Base-by-base conservation (phyloP, 129 eudicot genomes). In the Rutidosis leptorrhynchoides region DNA sequence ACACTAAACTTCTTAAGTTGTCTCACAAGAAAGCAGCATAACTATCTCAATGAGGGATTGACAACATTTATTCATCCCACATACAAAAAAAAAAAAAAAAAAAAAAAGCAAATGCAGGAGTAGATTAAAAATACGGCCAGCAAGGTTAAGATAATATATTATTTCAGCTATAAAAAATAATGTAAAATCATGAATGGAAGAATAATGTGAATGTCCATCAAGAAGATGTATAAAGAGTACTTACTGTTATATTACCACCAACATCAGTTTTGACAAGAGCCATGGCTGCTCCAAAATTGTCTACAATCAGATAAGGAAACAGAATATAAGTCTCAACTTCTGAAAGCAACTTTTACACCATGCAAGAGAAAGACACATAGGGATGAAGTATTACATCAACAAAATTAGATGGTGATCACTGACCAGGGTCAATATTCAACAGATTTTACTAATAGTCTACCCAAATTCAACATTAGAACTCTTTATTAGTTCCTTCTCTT, bases 201-300 rank as follows among this genome's bases (percentile, higher is more conserved):
- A 28, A 22, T 7, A 28, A 14, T 20, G 20, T 35, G 54, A 33
- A 2, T 40, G 12, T 40, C n/a, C 7, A 42, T 26, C 16, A 53
- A 57, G n/a, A 53, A 57, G 40, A n/a, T 48, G 28, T 65, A 62
- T 37, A 26, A 72, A 55, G 68, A 75, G 14, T 17, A 42, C 89
- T 83, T 80, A 88, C 96, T 56, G 98, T 66, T 64, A 88, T 92
- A 69, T 88, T 92, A 5, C 95, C 91, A 78, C 83, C 79, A 30
- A 92, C 79, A 72, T 92, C 96, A 57, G 80, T 74, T 80, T 88
- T 92, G 74, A 92, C 96, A 42, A 92, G 74, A 16, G 85, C 70
- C 98, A 92, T 85, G 22, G 95, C 81, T 62, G 96, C 82, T 30
- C 96, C 96, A 43, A 92, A 88, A 69, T 83, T 88, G 68, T 92